These are phyloP conservation scores for Beauveria rudraprayagi DNA, from an alignment of 2,329 filamentous ascomycete genomes.

Conservation along the genomic window DNA sequence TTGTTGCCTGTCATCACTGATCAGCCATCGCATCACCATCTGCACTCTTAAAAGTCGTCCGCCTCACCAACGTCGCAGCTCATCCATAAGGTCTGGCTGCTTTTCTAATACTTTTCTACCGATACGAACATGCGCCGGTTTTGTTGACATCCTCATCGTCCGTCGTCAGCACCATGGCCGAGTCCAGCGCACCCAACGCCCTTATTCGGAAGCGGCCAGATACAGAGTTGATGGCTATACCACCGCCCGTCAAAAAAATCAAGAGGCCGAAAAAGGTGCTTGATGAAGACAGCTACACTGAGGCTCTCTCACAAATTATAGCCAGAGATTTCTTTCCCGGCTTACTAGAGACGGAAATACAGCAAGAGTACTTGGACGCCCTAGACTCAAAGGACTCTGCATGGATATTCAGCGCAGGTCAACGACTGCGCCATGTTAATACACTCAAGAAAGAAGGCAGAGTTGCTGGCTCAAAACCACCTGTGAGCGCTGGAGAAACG, in stretches of 20 bases:
- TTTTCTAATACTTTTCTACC: background rate
- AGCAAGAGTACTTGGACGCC: constrained; percentile 88
- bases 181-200: constrained; percentile 38
- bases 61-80: background rate
- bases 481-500: constrained; percentile 39
- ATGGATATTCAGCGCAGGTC: constrained; percentile 80
- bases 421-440: constrained; percentile 68
- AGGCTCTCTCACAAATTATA: constrained; percentile 87
- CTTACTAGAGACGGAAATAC: constrained; percentile 73
- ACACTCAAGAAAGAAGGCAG: constrained; percentile 54
- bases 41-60: too few relatives aligned
- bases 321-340: constrained; percentile 95
- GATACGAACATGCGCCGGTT: background rate
- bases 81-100: too few relatives aligned
- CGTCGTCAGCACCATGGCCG: background rate
- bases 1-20: background rate
- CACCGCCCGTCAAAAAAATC: constrained; percentile 76
- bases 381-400: constrained; percentile 74
- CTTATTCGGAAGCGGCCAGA: constrained; percentile 64
- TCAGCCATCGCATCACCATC: background rate
- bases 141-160: background rate
- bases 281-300: constrained; percentile 89
- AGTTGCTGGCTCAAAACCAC: constrained; percentile 18
- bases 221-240: constrained; percentile 72
- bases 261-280: constrained; percentile 83